Evolutionary conservation across 2,329 filamentous ascomycete species (phyloP).

Genomic region (Thelonectria olida): DNA sequence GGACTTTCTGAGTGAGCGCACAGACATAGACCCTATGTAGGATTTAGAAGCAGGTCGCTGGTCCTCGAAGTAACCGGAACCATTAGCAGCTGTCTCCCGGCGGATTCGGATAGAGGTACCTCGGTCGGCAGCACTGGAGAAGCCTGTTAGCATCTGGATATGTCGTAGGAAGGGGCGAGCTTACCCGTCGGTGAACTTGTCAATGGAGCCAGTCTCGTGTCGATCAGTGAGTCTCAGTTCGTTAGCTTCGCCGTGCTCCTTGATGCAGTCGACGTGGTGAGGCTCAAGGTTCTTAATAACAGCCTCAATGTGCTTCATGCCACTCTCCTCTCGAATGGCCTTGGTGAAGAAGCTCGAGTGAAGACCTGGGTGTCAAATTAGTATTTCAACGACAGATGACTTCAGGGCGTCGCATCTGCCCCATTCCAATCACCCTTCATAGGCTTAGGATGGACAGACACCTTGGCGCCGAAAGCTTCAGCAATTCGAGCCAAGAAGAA

Average conservation of each 20-base stretch:
- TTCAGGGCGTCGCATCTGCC: no score
- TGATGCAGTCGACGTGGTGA: slow-evolving; percentile 85
- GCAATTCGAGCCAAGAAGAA: slow-evolving; percentile 90
- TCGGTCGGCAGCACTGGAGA: slow-evolving; percentile 92
- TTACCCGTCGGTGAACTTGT: no score
- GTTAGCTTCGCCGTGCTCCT: slow-evolving; percentile 96
- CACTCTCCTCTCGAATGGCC: slow-evolving; percentile 88
- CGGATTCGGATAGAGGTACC: slow-evolving; percentile 94
- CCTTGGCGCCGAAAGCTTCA: slow-evolving; percentile 96
- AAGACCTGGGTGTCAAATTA: no score
- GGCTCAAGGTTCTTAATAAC: slow-evolving; percentile 86
- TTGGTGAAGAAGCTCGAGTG: slow-evolving; percentile 94
- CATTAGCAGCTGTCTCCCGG: slow-evolving; percentile 83
- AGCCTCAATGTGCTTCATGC: slow-evolving; percentile 93
- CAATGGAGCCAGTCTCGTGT: slow-evolving; percentile 94
- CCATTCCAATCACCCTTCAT: slow-evolving; percentile 95
- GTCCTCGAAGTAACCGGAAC: slow-evolving; percentile 95
- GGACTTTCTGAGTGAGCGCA: no score
- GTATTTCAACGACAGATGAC: no score
- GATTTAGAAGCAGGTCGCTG: slow-evolving; percentile 85
- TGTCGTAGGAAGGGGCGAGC: no score
- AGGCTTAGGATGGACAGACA: slow-evolving; percentile 95
- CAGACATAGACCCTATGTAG: no score
- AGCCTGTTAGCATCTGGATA: no score
- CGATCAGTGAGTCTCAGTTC: slow-evolving; percentile 90